These are phyloP conservation scores for Neckera pumila DNA, from an alignment of 225 moss, liverwort and hornwort genomes.

Conservation along the genomic window DNA sequence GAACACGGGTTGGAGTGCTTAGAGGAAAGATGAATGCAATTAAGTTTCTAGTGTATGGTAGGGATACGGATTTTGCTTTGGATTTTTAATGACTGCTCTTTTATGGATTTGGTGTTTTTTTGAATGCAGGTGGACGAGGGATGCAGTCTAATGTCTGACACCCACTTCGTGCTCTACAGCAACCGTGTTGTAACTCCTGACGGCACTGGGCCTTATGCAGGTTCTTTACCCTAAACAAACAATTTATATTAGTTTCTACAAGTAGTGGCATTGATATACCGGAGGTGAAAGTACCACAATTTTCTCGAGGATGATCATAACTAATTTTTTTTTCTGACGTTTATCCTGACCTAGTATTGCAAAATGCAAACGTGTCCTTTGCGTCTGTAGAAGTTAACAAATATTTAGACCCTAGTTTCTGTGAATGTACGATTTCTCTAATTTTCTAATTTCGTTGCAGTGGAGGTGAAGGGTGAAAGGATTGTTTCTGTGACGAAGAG, in stretches of 20 bases:
- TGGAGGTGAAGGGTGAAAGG: conserved; percentile 69
- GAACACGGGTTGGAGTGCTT: background rate
- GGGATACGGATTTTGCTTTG: background rate
- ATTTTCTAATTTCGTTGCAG: conserved; percentile 7
- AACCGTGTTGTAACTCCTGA: conserved; percentile 82
- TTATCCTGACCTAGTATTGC: background rate
- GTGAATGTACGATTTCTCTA: background rate
- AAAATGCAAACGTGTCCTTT: background rate
- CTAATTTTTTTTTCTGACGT: background rate
- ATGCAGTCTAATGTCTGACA: conserved; percentile 63
- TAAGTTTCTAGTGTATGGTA: background rate
- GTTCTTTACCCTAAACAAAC: background rate
- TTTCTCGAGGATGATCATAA: background rate
- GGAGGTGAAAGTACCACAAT: background rate
- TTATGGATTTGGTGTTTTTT: background rate
- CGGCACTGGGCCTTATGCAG: conserved; percentile 72
- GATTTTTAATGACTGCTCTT: background rate
- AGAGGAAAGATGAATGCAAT: background rate
- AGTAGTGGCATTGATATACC: background rate
- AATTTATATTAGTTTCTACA: background rate
- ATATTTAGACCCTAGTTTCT: background rate
- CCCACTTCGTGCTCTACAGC: conserved; percentile 84
- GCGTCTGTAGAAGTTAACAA: background rate
- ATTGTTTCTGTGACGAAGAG: conserved; percentile 65
- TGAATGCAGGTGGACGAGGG: conserved; percentile 33